phyloP scores from a whole-genome alignment of 768 basidiomycete genomes.

The Brasilioporus rufonigricans region DNA sequence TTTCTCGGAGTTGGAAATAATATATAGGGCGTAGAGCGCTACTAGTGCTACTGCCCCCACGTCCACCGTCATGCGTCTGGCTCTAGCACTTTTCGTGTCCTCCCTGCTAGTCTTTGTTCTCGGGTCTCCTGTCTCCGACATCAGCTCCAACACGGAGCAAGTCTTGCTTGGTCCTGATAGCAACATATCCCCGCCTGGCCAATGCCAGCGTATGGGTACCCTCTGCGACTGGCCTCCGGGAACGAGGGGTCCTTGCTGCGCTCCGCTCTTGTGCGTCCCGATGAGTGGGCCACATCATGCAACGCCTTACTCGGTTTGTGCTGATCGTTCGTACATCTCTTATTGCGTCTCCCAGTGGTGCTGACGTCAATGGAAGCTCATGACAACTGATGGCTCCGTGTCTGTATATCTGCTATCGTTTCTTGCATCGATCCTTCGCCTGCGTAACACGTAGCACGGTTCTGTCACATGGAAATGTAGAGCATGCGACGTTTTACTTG shows the following conservation, averaged over 20 bases:
- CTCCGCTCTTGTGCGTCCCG: constrained; percentile 8
- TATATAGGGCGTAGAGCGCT: too few species aligned
- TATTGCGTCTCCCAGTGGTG: not conserved
- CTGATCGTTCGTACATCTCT: not conserved
- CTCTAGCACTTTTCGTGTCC: not conserved
- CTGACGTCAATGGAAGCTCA: not conserved
- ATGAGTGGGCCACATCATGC: not conserved
- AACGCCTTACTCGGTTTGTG: constrained; percentile 13
- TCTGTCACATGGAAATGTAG: too few species aligned
- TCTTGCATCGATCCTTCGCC: not conserved
- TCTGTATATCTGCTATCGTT: not conserved
- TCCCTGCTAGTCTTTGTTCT: constrained; percentile 1
- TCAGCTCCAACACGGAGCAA: constrained; percentile 3
- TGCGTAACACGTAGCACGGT: not conserved
- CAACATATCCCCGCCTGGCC: not conserved
- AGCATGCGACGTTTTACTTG: too few species aligned
- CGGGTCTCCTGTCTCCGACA: not conserved
- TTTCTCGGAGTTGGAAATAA: constrained; percentile 4
- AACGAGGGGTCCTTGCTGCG: constrained; percentile 11
- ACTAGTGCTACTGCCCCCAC: not conserved
- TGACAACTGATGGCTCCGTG: not conserved
- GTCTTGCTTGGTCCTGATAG: not conserved
- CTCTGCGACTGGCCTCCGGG: constrained; percentile 15
- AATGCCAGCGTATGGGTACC: not conserved
- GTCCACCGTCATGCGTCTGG: constrained; percentile 12